phyloP scores from a whole-genome alignment of 2,329 filamentous ascomycete genomes.

The Penicillium sp. region DNA sequence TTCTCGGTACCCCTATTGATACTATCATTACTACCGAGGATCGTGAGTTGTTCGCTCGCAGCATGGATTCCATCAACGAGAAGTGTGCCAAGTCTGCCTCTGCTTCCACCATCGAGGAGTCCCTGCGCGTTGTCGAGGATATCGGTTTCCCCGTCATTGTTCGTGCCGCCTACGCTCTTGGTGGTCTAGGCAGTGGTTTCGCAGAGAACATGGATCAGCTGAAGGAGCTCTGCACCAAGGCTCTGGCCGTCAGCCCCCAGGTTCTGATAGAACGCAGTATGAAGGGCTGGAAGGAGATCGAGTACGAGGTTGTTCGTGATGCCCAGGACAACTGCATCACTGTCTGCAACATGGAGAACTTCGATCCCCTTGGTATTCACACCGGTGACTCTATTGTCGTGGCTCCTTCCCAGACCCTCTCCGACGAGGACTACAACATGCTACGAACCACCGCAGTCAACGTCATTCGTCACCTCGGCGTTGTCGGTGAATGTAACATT shows the following conservation, averaged over 20 bases:
- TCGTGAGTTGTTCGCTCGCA: conserved; percentile 92
- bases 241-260: conserved; percentile 91
- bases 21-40: conserved; percentile 99
- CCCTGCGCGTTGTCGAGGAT: conserved; percentile 78
- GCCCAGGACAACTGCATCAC: conserved; percentile 97
- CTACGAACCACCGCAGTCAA: conserved; percentile 94
- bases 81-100: conserved; percentile 98
- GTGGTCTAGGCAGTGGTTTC: conserved; percentile 92
- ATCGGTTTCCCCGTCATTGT: conserved; percentile 98
- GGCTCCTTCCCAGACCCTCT: conserved; percentile 92
- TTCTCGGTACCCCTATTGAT: conserved; percentile 92
- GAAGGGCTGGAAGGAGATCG: conserved; percentile 99
- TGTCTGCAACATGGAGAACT: conserved; percentile 99
- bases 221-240: conserved; percentile 85
- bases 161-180: conserved; percentile 90
- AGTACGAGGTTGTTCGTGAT: conserved; percentile 97
- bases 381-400: conserved; percentile 98
- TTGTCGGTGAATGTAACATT: conserved; percentile 98
- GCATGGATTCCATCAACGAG: conserved; percentile 97
- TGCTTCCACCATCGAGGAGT: conserved; percentile 83
- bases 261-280: conserved; percentile 96
- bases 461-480: conserved; percentile 92
- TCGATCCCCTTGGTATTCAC: conserved; percentile 95
- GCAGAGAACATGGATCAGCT: conserved; percentile 83
- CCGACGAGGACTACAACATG: conserved; percentile 99